Conservation (phyloP, 305 asterid genomes). For the Withania somnifera region DNA sequence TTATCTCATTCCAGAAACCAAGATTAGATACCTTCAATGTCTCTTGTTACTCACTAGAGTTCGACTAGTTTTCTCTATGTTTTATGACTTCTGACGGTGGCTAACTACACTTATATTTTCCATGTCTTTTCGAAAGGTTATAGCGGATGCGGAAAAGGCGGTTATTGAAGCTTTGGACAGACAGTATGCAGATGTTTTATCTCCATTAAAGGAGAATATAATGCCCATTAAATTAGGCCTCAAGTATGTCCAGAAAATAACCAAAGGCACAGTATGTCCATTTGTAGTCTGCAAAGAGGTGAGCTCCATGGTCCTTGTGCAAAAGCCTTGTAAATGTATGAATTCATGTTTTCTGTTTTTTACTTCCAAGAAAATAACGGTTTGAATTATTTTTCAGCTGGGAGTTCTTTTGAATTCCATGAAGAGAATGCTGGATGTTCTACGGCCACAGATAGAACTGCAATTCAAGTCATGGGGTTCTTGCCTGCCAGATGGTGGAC, state of each 20-base stretch:
- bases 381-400: constrained; percentile 35
- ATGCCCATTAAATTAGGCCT: constrained; percentile 78
- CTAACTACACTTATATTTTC: not conserved
- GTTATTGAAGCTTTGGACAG: constrained; percentile 78
- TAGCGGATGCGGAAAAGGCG: constrained; percentile 85
- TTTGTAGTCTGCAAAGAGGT: constrained; percentile 62
- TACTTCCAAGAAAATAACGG: not conserved
- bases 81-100: not conserved
- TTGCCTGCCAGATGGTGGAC: constrained; percentile 64
- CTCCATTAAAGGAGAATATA: constrained; percentile 70
- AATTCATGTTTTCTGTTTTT: not conserved
- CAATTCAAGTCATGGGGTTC: constrained; percentile 75
- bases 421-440: constrained; percentile 75
- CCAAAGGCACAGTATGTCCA: constrained; percentile 48
- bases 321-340: not conserved
- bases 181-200: constrained; percentile 63
- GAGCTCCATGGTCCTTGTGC: not conserved
- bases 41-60: not conserved
- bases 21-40: not conserved
- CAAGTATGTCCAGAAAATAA: constrained; percentile 72
- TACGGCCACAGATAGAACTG: constrained; percentile 58
- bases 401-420: constrained; percentile 74
- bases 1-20: not conserved
- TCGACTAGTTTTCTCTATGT: not conserved
- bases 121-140: constrained; percentile 32